Conservation (phyloP, 169 alveolate species). For the Plasmodium billcollinsi region DNA sequence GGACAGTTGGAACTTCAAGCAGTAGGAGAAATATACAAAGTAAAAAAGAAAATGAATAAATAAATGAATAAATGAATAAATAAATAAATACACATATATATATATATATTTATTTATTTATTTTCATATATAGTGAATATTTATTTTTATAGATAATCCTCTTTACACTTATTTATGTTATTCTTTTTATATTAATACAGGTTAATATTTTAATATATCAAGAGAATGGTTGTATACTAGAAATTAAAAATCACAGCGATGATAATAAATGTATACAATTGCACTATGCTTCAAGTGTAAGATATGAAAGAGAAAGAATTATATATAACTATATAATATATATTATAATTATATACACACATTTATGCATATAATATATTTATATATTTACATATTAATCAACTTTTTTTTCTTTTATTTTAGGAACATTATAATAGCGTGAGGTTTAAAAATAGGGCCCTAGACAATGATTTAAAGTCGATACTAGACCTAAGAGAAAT, state of each 20-base stretch:
- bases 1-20: constrained; percentile 70
- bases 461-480: constrained; percentile 39
- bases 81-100: neutral
- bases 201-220: constrained; percentile 62
- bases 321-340: too few relatives aligned
- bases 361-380: neutral
- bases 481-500: constrained; percentile 43
- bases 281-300: constrained; percentile 65
- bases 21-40: constrained; percentile 49
- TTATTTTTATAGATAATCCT: neutral
- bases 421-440: constrained; percentile 70
- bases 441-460: constrained; percentile 31
- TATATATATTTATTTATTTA: neutral
- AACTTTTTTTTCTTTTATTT: neutral
- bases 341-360: neutral
- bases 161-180: neutral
- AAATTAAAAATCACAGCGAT: constrained; percentile 54
- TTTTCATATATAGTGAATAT: neutral
- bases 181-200: neutral
- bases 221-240: constrained; percentile 59
- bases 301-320: neutral
- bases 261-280: constrained; percentile 60
- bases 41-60: constrained; percentile 22
- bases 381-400: neutral
- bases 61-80: too few relatives aligned